These are phyloP conservation scores for Metarhizium humberi DNA, from an alignment of 2,329 filamentous ascomycete genomes.

Conservation along the genomic window DNA sequence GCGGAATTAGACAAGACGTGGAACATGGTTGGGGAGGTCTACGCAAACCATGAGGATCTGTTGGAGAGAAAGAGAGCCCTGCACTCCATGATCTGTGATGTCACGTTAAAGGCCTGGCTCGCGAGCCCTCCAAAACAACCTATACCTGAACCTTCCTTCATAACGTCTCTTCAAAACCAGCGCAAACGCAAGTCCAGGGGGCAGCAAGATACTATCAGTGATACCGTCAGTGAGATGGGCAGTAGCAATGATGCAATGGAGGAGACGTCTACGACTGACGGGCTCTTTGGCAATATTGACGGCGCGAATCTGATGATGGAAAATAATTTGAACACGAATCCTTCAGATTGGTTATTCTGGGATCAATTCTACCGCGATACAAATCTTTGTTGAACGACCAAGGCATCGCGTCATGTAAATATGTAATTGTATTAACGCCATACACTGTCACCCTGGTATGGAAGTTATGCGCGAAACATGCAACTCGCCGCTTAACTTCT, in stretches of 20 bases:
- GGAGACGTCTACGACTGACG: not conserved
- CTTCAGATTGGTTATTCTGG: slow-evolving; percentile 18
- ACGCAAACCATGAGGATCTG: slow-evolving; percentile 19
- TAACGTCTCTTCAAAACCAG: slow-evolving; percentile 11
- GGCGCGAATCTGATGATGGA: not conserved
- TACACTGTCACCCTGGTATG: too few species aligned
- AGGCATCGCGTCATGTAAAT: not conserved
- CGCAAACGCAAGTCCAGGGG: not conserved
- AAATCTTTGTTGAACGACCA: not conserved
- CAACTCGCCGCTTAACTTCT: too few species aligned
- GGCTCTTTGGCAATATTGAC: not conserved
- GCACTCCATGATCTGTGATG: slow-evolving; percentile 17
- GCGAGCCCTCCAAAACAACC: slow-evolving; percentile 6
- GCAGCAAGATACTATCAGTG: too few species aligned
- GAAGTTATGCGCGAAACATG: too few species aligned
- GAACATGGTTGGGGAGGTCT: slow-evolving; percentile 16
- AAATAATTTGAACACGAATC: slow-evolving; percentile 10
- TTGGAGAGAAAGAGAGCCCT: slow-evolving; percentile 17
- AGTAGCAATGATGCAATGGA: too few species aligned
- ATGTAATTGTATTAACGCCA: too few species aligned
- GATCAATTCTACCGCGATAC: slow-evolving; percentile 11
- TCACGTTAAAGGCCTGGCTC: slow-evolving; percentile 25
- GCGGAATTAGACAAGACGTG: slow-evolving; percentile 13
- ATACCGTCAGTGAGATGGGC: too few species aligned
- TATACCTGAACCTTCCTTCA: slow-evolving; percentile 12